Evolutionary conservation across 2,329 filamentous ascomycete species (phyloP).

Genomic region (Stagonosporopsis chrysanthemi): DNA sequence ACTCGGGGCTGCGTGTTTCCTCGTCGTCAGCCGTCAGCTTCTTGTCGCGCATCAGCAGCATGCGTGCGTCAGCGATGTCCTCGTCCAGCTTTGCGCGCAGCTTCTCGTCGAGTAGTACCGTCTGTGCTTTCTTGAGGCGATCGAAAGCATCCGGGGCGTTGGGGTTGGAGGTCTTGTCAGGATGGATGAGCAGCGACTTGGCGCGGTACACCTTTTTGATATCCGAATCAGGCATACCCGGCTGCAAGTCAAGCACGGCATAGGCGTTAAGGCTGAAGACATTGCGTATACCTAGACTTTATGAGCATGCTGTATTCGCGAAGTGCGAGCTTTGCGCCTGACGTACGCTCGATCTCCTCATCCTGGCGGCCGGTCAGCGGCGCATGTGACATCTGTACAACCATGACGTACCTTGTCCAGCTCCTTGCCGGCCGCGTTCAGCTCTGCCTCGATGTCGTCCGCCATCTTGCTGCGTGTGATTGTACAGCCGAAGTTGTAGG

Average conservation of each 20-base stretch:
- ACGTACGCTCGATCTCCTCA: constrained; percentile 82
- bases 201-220: constrained; percentile 95
- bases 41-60: constrained; percentile 91
- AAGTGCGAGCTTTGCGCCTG: background rate
- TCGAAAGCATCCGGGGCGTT: constrained; percentile 95
- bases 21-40: constrained; percentile 90
- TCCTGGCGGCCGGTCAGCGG: constrained; percentile 64
- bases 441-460: constrained; percentile 21
- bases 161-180: constrained; percentile 94
- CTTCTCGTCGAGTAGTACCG: constrained; percentile 92
- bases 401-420: constrained; percentile 75
- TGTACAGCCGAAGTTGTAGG: constrained; percentile 8
- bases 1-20: constrained; percentile 84
- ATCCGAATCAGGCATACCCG: constrained; percentile 92
- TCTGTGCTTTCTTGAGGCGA: constrained; percentile 92
- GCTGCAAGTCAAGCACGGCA: constrained; percentile 92
- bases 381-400: background rate
- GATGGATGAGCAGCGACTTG: constrained; percentile 98
- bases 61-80: constrained; percentile 92
- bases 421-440: constrained; percentile 68
- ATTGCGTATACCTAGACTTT: constrained; percentile 70
- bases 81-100: constrained; percentile 86
- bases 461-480: constrained; percentile 65
- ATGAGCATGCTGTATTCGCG: background rate
- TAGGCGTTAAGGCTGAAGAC: constrained; percentile 88